Conservation (phyloP, 306 rosid species). For the Lithocarpus polystachyus region DNA sequence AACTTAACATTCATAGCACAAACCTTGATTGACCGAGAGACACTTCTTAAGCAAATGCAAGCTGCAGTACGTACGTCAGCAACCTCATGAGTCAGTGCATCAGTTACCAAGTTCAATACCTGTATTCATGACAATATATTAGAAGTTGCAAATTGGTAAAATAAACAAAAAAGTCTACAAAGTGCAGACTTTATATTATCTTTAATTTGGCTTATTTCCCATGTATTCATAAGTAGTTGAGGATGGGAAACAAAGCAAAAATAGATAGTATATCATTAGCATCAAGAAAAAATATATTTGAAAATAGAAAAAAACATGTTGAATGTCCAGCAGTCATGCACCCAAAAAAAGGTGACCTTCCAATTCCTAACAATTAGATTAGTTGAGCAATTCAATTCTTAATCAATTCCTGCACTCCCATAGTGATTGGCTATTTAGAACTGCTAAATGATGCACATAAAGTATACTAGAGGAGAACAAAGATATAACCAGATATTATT, state of each 20-base stretch:
- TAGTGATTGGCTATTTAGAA: background rate
- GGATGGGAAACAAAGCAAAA: background rate
- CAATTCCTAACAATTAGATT: background rate
- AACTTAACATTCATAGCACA: constrained; percentile 21
- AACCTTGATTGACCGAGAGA: constrained; percentile 92
- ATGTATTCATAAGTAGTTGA: background rate
- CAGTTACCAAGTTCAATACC: constrained; percentile 55
- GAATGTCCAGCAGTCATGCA: too few relatives aligned
- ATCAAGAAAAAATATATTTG: background rate
- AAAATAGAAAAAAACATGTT: background rate
- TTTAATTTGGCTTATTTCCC: background rate
- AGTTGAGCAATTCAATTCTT: background rate
- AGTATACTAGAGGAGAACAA: background rate
- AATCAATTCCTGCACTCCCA: background rate
- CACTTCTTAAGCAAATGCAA: constrained; percentile 86
- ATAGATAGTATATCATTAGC: background rate
- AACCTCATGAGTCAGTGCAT: constrained; percentile 68
- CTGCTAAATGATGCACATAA: background rate
- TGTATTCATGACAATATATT: constrained; percentile 27
- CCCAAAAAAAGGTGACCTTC: background rate
- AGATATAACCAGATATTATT: background rate
- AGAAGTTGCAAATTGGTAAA: constrained; percentile 12
- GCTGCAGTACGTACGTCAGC: constrained; percentile 72
- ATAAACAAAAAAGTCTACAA: constrained; percentile 1
- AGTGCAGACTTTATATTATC: constrained; percentile 8